Base-by-base conservation (phyloP, 2,329 filamentous ascomycete species). In the Paecilomyces dactylethromorphus region DNA sequence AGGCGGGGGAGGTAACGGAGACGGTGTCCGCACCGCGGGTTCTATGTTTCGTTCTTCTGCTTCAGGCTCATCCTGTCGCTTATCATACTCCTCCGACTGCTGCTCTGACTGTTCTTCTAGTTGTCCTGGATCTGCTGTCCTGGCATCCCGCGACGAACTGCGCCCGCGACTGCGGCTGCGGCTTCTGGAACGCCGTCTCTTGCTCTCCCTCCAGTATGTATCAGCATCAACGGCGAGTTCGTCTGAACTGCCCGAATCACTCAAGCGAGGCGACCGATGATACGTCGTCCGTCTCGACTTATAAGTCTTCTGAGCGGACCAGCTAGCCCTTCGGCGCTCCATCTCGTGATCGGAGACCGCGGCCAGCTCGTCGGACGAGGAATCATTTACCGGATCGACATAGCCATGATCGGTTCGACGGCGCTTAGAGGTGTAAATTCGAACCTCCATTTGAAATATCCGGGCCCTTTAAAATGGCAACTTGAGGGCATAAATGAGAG, bases 191-290 rank as follows among this genome's bases (percentile, higher is more conserved):
- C 51, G 53, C 21, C 60, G 57, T 32, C 54, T 56, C n/a, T 55
- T 58, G 57, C 55, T 65, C 57, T 56, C 62, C 52, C 61, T 31
- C 74, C 73, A 73, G 58, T 74, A 74, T 11, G 68, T 66, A 58
- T 71, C 64, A 54, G 74, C 65, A 64, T 78, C 74, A 60, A 64
- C 71, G 32, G 69, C 72, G 60, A 76, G 69, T 57, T 81, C 79
- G 60, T 83, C 80, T 7, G 82, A 77, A 33, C 65, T 76, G 10
- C 71, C 74, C 2, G 71, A 75, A n/a, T 67, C 69, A 56, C 67
- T 70, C 57, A 65, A 65, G 39, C 64, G 68, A 55, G 66, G 69
- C 24, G 65, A 63, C 6, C 66, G 63, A 6, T 60, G 63, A 56
- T 68, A 65, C 8, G 67, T 64, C 10, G 67, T 64, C 3, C 68